phyloP scores from a whole-genome alignment of 352 stramenopile genomes.

The Globisporangium paddicum region DNA sequence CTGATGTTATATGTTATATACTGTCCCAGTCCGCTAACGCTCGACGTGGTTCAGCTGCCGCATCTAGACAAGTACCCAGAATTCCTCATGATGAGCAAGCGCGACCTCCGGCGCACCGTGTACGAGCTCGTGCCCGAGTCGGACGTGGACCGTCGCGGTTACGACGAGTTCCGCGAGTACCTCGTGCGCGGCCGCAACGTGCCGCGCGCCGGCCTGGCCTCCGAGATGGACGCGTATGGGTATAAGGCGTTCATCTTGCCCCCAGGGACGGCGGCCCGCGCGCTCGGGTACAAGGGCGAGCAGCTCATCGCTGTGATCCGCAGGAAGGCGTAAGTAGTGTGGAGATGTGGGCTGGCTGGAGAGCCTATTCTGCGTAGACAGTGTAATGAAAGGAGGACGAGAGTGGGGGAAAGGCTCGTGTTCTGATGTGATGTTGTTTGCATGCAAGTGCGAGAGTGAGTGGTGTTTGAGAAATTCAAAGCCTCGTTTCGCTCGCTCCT shows the following conservation, averaged over 20 bases:
- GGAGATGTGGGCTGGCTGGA: not conserved
- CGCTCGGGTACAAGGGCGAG: slow-evolving; percentile 66
- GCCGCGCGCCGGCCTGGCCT: slow-evolving; percentile 42
- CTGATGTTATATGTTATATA: slow-evolving; percentile 2
- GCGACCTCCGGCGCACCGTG: slow-evolving; percentile 42
- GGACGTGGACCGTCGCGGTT: slow-evolving; percentile 43
- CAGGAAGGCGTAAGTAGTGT: slow-evolving; percentile 8
- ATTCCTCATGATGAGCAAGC: slow-evolving; percentile 62
- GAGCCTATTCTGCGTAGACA: not conserved
- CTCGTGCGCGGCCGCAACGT: slow-evolving; percentile 46
- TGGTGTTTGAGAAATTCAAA: too few species aligned
- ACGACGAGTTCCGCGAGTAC: slow-evolving; percentile 64
- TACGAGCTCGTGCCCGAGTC: slow-evolving; percentile 66
- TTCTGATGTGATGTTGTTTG: not conserved
- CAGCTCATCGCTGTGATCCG: slow-evolving; percentile 70
- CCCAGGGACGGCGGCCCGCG: slow-evolving; percentile 49
- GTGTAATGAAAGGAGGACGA: not conserved
- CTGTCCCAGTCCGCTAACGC: slow-evolving; percentile 52
- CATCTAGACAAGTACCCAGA: slow-evolving; percentile 51
- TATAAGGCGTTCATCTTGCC: slow-evolving; percentile 80
- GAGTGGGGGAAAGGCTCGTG: not conserved
- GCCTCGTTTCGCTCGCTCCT: not conserved
- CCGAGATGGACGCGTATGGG: slow-evolving; percentile 55
- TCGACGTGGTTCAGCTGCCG: slow-evolving; percentile 61
- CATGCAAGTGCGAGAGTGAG: not conserved